A percentile compares a stretch with the other conserved stretches of the same genome.
These are phyloP conservation scores for Quercus aquifolioides DNA, from an alignment of 306 rosid species.

Conservation along the genomic window DNA sequence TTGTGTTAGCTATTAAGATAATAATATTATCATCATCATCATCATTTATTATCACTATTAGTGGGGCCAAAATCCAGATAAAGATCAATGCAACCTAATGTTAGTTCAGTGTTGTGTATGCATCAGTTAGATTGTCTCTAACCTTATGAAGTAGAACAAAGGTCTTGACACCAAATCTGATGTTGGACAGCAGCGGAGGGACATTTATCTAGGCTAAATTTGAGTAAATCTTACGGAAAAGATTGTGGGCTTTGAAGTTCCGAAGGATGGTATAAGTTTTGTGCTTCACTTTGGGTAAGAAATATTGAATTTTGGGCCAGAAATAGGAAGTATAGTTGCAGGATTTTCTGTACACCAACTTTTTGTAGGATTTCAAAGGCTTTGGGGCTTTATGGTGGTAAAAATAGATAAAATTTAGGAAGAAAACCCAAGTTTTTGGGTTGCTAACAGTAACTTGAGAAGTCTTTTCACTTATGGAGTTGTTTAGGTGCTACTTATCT, in stretches of 20 bases:
- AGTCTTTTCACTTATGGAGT: neutral
- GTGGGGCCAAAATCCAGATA: neutral
- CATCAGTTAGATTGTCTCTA: neutral
- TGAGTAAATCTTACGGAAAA: neutral
- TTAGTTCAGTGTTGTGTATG: neutral
- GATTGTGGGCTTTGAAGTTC: neutral
- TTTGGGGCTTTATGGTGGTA: neutral
- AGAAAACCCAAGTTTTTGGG: neutral
- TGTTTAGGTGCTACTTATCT: neutral
- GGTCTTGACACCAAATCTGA: neutral
- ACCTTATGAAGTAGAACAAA: neutral
- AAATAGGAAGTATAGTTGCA: neutral
- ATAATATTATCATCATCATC: too few relatives aligned
- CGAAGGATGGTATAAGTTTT: neutral
- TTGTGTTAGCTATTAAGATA: neutral
- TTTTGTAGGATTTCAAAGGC: neutral
- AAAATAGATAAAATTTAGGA: neutral
- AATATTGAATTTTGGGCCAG: neutral
- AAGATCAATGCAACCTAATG: neutral
- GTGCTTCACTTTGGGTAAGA: neutral
- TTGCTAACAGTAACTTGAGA: neutral
- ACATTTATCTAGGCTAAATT: neutral
- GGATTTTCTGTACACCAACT: neutral
- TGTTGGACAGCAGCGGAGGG: neutral
- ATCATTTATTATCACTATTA: neutral